Percentiles rank a stretch among this genome's conserved stretches.
Evolutionary conservation across 1,284 basidiomycete genomes (phyloP).

Genomic region (Cerrena zonata): DNA sequence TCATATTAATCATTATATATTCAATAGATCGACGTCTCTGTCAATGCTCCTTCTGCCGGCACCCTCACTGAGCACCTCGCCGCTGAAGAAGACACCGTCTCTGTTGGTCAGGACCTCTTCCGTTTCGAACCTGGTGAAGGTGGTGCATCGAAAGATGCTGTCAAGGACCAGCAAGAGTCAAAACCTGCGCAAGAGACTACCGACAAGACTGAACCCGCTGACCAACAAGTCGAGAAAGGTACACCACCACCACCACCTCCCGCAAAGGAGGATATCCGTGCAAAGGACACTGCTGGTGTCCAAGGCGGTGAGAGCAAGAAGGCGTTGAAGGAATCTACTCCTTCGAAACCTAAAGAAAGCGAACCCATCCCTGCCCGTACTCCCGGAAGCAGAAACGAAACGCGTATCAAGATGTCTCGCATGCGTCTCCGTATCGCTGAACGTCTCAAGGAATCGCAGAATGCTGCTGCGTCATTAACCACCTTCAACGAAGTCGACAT

Average conservation of each 20-base stretch:
- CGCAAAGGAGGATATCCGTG: slow-evolving; percentile 32
- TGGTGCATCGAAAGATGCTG: slow-evolving; percentile 32
- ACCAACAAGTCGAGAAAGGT: slow-evolving; percentile 43
- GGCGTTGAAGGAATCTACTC: slow-evolving; percentile 37
- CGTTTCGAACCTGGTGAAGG: slow-evolving; percentile 82
- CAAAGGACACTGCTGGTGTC: no score
- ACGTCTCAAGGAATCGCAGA: slow-evolving; percentile 97
- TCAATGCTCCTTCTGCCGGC: slow-evolving; percentile 88
- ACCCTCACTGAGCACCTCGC: slow-evolving; percentile 85
- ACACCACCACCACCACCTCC: slow-evolving; percentile 33
- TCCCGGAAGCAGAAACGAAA: slow-evolving; percentile 73
- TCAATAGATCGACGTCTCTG: slow-evolving; percentile 88
- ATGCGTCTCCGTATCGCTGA: slow-evolving; percentile 97
- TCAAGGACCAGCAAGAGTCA: slow-evolving; percentile 28
- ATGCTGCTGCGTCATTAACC: slow-evolving; percentile 92
- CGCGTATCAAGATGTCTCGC: slow-evolving; percentile 93
- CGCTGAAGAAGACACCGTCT: slow-evolving; percentile 89
- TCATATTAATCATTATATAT: background rate
- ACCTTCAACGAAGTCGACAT: slow-evolving; percentile 99
- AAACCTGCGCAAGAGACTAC: slow-evolving; percentile 37
- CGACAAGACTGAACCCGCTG: slow-evolving; percentile 43
- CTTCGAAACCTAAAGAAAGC: slow-evolving; percentile 32
- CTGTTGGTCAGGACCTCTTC: slow-evolving; percentile 93
- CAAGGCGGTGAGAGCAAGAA: slow-evolving; percentile 37
- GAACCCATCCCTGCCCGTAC: slow-evolving; percentile 31